Evolutionary conservation across 805 yeast genomes (phyloP), one percentile per base, ranked within the genome.

Genomic region (Scheffersomyces stipitis): DNA sequence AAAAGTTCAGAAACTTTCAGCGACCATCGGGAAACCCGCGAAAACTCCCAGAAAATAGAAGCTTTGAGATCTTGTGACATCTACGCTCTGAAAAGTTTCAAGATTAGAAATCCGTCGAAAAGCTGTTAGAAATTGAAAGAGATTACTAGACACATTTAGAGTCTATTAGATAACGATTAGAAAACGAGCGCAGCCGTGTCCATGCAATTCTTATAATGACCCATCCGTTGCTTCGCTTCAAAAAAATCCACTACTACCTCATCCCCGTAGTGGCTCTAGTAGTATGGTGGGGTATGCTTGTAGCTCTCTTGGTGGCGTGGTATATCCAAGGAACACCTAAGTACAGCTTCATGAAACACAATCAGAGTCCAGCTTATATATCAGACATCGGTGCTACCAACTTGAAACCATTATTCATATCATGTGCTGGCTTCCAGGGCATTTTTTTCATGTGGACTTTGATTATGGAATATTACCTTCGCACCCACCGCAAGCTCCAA

Each of bases 251-350:
- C 64, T 64, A 70, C 61, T 63, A 76, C 59, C 48, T 76, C 22
- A 63, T 89, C 26, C 96, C 96, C 3, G 60, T 88, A 29, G 51
- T 80, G 2, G 76, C 87, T 2, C 63, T 78, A 35, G 59, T 80
- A 2, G 82, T 80, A 12, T 90, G 97, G 97, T 85, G 89, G 80
- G 96, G 86, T 3, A 86, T 88, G 96, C 75, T 90, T 8, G 80
- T 83, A 4, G 86, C 96, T 4, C 66, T 91, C 76, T 54, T 90
- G 45, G 58, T 73, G 2, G 75, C 81, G 46, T 90, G 97, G 97
- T 77, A 84, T 2, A 73, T 69, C 3, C 87, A 86, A 53, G 96
- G 96, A 2, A 75, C 75, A 31, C 96, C 96, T 0, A 66, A 75
- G 9, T 84, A 86, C 54, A 56, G 67, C 37, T 80, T 80, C 45